Base-by-base conservation (phyloP, 1,284 basidiomycete species). In the Irpex lacteus region DNA sequence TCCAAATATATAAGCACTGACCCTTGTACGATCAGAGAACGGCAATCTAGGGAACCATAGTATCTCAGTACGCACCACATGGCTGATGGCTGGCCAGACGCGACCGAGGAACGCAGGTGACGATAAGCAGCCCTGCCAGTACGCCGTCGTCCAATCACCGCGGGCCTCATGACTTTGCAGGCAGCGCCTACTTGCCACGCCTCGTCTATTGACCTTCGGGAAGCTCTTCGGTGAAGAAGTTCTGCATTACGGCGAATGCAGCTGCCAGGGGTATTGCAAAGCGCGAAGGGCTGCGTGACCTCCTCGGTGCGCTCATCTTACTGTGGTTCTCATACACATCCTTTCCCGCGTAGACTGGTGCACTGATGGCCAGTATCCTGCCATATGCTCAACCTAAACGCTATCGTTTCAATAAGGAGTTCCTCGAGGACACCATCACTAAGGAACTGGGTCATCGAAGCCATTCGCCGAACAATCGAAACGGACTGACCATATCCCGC, bases 21-120 rank as follows among this genome's bases (percentile, higher is more conserved):
- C 34, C 32, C 9, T 32, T 11, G 49, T 8, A 8, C 38, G 36
- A 59, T 59, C 58, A 59, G 21, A n/a, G 18, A 9, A 60, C 59
- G n/a, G 40, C 59, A 52, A 60, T 60, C 59, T 60, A 37, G 34
- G 21, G 54, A 56, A 56, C n/a, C 36, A 9, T 18, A 21, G 18
- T 18, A 53, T 26, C 54, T 15, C 15, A 32, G 13, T 32, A 36
- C 54, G 11, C 13, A 26, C 54, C 54, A 56, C 54, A 56, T 56
- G 52, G 26, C 54, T 56, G 54, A 56, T 56, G 54, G 54, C 54
- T 56, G 54, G 26, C 32, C n/a, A 36, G 54, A 36, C 34, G 13
- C 19, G 26, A 36, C 54, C 54, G 50, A 53, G 21, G 18, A 53
- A 26, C 19, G 50, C 54, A 56, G 54, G 26, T 56, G 54, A 56